Conservation (phyloP, 2,329 filamentous ascomycete species). For the Xylariaceae sp. region DNA sequence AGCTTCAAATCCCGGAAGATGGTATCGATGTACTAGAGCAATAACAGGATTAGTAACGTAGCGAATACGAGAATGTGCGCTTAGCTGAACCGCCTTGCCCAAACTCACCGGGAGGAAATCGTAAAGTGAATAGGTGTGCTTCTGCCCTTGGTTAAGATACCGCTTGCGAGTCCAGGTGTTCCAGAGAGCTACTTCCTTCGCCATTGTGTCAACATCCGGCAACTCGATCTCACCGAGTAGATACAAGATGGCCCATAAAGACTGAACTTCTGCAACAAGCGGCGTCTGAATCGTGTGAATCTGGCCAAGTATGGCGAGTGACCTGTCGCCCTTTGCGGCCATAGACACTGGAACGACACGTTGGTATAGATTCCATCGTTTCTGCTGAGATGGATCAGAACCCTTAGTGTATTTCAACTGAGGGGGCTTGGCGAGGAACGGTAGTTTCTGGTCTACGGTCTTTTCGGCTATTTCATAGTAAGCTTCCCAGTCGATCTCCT, state of each 20-base stretch:
- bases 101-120: conserved; percentile 30
- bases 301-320: conserved; percentile 27
- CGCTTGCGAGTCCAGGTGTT: conserved; percentile 33
- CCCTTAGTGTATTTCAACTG: conserved; percentile 14
- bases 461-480: conserved; percentile 23
- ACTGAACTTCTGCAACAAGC: conserved; percentile 28
- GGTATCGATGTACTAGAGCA: conserved; percentile 29
- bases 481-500: conserved; percentile 20
- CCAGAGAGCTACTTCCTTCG: conserved; percentile 28
- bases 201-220: conserved; percentile 29
- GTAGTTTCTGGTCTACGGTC: conserved; percentile 24
- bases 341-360: conserved; percentile 20
- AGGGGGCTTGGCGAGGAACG: conserved; percentile 21
- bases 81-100: too few relatives aligned
- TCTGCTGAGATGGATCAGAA: conserved; percentile 19
- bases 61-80: too few relatives aligned
- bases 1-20: conserved; percentile 29
- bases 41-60: too few relatives aligned
- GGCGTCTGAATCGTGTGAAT: conserved; percentile 31
- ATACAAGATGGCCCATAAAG: conserved; percentile 31
- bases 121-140: conserved; percentile 29
- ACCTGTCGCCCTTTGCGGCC: conserved; percentile 27
- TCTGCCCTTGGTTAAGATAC: conserved; percentile 29
- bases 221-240: conserved; percentile 29
- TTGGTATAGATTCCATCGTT: conserved; percentile 23